Base-by-base conservation (phyloP, 495 filamentous ascomycete species). In the Penicillium longicatenatum region DNA sequence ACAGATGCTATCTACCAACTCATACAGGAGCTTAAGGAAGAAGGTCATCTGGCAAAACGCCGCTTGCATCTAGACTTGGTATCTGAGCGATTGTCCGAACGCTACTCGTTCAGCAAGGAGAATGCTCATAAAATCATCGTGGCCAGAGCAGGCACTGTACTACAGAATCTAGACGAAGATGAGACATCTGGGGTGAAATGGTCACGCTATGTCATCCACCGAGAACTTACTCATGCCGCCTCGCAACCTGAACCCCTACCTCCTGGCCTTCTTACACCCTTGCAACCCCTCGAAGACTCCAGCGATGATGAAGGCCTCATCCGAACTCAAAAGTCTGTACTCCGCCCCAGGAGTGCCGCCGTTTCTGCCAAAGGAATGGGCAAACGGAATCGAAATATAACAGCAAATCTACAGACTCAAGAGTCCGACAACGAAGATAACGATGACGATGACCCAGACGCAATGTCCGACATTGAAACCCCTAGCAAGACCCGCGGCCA, bases 321-420 rank as follows among this genome's bases (percentile, higher is more conserved):
- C 12, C 70, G 72, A 11, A 73, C 71, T 22, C 73, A 75, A 43
- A 81, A 79, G 57, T 85, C 83, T 6, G 76, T 82, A 2, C 65
- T 84, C 4, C 76, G 80, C 31, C 83, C 83, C 3, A 83, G 76
- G 46, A 68, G 70, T 51, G 53, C 62, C 35, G 65, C 70, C 1
- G 55, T 75, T 19, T 76, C 76, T 12, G 61, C 61, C 6, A 79
- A 76, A 53, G 62, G 79, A 61, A 72, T 75, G 35, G 70, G 77
- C 63, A 69, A 80, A 70, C 67, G 84, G 73, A 75, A 80, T 62
- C 61, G 81, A 65, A 70, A 68, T 58, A 60, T 53, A 52, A 42
- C 43, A 45, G 64, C 68, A 54, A 63, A 68, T 19, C 71, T 72
- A 21, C 52, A 70, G n/a, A 64, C 68, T 52, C 67, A 69, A 22